Base-by-base conservation (phyloP, 345 rosid genomes). In the Aquilaria sinensis region DNA sequence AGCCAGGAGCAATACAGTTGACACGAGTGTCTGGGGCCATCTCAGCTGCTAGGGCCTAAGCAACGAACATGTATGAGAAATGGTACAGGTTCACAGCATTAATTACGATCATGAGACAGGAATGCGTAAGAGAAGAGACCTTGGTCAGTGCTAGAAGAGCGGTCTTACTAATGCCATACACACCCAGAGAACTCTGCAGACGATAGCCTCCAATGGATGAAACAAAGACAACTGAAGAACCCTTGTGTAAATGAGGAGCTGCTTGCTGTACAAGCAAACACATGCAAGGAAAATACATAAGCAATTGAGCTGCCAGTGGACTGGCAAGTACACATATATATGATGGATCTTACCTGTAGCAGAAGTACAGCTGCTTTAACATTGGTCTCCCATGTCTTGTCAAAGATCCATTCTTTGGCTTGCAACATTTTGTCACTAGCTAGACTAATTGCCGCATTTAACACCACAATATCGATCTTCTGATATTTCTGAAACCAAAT, bases 101-200 rank as follows among this genome's bases (percentile, higher is more conserved):
- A 3, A 0, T 10, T 48, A 51, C 37, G 16, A 58, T 51, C 59
- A 69, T 16, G 14, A 31, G 51, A 62, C 62, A 48, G 49, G n/a
- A 48, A 11, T 70, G 43, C 16, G 4, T 41, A 23, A 31, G 41
- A 33, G 13, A 12, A 15, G 70, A 9, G 60, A 90, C 99, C 91
- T 94, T 94, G 47, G 89, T 85, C 31, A 94, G 79, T 32, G 96
- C 99, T 31, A 94, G 82, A 69, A 90, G 88, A 51, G 99, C 96
- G 0, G 99, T 94, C 77, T 94, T 94, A 9, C 96, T 86, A 47
- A 94, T 95, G 16, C 96, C 99, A 69, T 94, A 94, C 96, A 94
- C 88, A 65, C 80, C 82, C 87, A 85, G 73, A 49, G 91, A 57
- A 48, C 76, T n/a, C 34, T 68, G 81, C 5, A 96, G 99, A 16